Evolutionary conservation across 2,329 filamentous ascomycete species (phyloP), one percentile per base, ranked within the genome.

Genomic region (Beauveria rudraprayagi): DNA sequence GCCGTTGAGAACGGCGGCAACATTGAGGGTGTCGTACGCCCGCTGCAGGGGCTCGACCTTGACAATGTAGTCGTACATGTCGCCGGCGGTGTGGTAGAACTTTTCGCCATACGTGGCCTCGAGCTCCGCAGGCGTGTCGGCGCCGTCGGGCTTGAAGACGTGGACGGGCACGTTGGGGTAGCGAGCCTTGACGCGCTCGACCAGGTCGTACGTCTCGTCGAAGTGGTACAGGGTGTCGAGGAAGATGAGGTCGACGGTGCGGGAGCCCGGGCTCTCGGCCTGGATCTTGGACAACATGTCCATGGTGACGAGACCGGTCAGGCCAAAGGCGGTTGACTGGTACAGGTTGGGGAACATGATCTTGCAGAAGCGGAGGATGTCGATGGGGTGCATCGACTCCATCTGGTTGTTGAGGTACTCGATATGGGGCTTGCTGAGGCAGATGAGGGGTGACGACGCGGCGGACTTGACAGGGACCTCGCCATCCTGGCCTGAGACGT

Each of bases 1-100:
- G 58, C 94, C 94, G 51, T 94, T 99, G 66, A 99, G 81, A 57
- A 97, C 90, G 58, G 94, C 94, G 61, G 89, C 88, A 61, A 97
- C 92, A 69, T 89, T 85, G 62, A 97, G 84, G 65, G 96, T 89
- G 19, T 87, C 80, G 76, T 97, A 97, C 7, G 94, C 91, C 64
- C 94, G 87, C 77, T 96, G 88, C 60, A 92, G 91, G 17, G 94
- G 94, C 80, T 99, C 94, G 54, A 99, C 94, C 80, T 99, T 99
- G 77, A 92, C 94, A 65, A 94, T 82, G 82, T 91, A 97, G 81
- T 99, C 94, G 77, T 99, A 99, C 70, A 93, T 83, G 70, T 97
- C 90, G 55, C 92, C 83, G 66, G 94, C 88, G 37, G 80, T 84
- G 72, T 96, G 89, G 87, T 92, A 99, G 53, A 97, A 79, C 66